Conservation (phyloP, 805 yeast genomes). For the Metschnikowia reukaufii region DNA sequence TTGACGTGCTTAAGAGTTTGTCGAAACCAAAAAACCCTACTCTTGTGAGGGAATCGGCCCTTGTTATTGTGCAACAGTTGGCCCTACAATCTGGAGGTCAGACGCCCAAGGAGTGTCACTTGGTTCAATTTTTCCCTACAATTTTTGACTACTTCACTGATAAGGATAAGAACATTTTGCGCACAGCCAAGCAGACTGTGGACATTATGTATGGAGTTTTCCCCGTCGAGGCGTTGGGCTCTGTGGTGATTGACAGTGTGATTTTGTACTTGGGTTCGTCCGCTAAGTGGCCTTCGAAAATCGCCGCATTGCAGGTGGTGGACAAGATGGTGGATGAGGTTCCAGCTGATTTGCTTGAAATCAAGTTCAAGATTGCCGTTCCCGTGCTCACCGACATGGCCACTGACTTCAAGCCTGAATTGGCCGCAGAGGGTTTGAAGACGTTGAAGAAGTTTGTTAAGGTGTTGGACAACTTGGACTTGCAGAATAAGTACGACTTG, state of each 20-base stretch:
- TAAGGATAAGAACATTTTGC: conserved; percentile 80
- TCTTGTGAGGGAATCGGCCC: conserved; percentile 73
- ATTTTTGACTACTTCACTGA: conserved; percentile 78
- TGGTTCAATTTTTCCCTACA: conserved; percentile 59
- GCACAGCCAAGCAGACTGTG: conserved; percentile 80
- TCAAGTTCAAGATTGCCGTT: conserved; percentile 72
- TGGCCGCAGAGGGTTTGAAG: conserved; percentile 79
- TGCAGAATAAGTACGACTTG: conserved; percentile 76
- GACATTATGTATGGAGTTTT: conserved; percentile 68
- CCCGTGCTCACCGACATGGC: conserved; percentile 87
- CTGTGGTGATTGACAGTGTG: conserved; percentile 64
- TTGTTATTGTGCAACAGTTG: conserved; percentile 59
- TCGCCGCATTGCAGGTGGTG: conserved; percentile 71
- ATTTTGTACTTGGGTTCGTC: conserved; percentile 68
- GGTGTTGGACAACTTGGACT: conserved; percentile 88
- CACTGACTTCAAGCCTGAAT: conserved; percentile 95
- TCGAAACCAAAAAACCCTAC: conserved; percentile 73
- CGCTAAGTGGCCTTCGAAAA: conserved; percentile 91
- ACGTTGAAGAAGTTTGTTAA: conserved; percentile 70
- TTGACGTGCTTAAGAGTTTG: conserved; percentile 62
- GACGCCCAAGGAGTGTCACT: conserved; percentile 73
- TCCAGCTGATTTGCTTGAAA: conserved; percentile 82
- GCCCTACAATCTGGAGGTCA: conserved; percentile 61
- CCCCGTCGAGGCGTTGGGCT: conserved; percentile 75
- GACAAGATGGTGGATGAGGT: conserved; percentile 76